Conservation (phyloP, 345 rosid genomes). For the Ceriops zippeliana region DNA sequence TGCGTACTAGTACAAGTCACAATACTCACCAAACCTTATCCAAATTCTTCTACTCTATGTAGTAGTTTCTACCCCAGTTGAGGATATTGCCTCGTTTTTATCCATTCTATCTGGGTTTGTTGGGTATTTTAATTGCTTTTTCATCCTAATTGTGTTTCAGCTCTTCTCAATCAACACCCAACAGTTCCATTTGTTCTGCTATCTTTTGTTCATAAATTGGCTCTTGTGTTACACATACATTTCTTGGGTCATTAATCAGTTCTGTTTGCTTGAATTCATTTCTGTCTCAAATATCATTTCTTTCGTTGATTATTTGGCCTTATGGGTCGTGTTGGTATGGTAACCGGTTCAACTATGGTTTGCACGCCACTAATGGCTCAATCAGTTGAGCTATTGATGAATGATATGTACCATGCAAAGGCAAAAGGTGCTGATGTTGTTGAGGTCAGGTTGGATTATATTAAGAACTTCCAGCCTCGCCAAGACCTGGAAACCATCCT, state of each 20-base stretch:
- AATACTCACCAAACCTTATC: slow-evolving; percentile 8
- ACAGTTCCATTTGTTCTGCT: background rate
- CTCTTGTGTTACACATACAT: background rate
- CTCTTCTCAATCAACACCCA: background rate
- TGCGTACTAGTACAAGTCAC: background rate
- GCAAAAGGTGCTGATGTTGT: slow-evolving; percentile 48
- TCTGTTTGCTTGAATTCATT: background rate
- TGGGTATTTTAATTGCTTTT: no score
- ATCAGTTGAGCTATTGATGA: slow-evolving; percentile 40
- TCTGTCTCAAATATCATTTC: background rate
- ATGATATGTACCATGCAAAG: slow-evolving; percentile 41
- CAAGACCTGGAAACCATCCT: slow-evolving; percentile 46
- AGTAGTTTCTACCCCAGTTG: background rate
- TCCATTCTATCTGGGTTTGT: background rate
- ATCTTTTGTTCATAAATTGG: background rate
- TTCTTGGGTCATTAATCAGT: background rate
- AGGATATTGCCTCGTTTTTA: background rate
- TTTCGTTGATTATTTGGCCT: background rate
- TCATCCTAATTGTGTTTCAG: background rate
- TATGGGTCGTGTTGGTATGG: slow-evolving; percentile 27
- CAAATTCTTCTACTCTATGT: background rate
- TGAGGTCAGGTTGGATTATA: slow-evolving; percentile 49
- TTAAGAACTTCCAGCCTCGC: slow-evolving; percentile 36
- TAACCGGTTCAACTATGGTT: slow-evolving; percentile 16
- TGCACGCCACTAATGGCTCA: slow-evolving; percentile 43